phyloP scores from a whole-genome alignment of 139 green algal genomes.

The Chlamydomonas incerta region DNA sequence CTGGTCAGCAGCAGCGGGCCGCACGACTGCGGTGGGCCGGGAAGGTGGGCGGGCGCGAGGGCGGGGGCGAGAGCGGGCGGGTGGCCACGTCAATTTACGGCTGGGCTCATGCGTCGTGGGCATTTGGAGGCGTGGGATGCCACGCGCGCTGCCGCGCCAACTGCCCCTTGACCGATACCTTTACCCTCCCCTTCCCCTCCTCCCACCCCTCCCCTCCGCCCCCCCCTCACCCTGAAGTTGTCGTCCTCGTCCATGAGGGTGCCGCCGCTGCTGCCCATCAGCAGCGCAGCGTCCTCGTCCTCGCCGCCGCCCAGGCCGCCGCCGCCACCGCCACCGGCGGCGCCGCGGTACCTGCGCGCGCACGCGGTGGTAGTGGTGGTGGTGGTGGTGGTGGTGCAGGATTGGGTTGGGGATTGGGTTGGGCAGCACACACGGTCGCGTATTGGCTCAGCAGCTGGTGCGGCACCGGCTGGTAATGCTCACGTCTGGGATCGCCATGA shows the following conservation, averaged over 20 bases:
- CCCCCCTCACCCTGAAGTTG: constrained; percentile 63
- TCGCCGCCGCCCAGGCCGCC: constrained; percentile 4
- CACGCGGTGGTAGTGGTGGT: too few relatives aligned
- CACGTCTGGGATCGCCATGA: too few relatives aligned
- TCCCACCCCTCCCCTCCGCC: neutral
- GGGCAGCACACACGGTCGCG: neutral
- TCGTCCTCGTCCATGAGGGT: constrained; percentile 78
- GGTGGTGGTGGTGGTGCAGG: too few relatives aligned
- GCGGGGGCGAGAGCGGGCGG: neutral
- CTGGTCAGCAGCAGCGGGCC: constrained; percentile 65
- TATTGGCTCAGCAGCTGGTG: too few relatives aligned
- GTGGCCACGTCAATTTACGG: too few relatives aligned
- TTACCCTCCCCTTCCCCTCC: neutral
- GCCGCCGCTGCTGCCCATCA: constrained; percentile 64
- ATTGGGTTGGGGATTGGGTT: too few relatives aligned
- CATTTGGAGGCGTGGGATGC: too few relatives aligned
- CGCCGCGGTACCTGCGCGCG: neutral
- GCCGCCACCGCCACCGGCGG: neutral
- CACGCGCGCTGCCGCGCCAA: too few relatives aligned
- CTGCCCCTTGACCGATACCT: too few relatives aligned
- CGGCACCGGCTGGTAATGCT: too few relatives aligned
- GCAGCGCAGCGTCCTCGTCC: constrained; percentile 37
- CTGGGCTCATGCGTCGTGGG: too few relatives aligned
- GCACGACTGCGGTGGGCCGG: constrained; percentile 58
- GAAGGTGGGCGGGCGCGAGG: too few relatives aligned